Evolutionary conservation across 2,329 filamentous ascomycete species (phyloP).

Genomic region (Fusarium sp.): DNA sequence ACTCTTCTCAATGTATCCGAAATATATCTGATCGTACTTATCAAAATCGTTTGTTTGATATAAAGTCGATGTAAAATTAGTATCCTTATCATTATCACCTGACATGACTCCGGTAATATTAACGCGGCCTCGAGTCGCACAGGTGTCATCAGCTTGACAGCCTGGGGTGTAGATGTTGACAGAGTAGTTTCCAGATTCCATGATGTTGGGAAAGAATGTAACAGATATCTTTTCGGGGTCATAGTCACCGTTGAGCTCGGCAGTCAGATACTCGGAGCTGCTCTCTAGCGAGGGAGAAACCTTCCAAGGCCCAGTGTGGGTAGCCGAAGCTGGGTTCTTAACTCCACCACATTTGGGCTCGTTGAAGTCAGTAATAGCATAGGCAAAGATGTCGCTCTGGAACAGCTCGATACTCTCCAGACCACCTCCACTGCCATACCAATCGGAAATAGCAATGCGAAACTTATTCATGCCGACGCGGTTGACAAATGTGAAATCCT

Average conservation of each 20-base stretch:
- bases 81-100: conserved; percentile 53
- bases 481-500: conserved; percentile 94
- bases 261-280: conserved; percentile 79
- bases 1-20: conserved; percentile 82
- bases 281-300: conserved; percentile 74
- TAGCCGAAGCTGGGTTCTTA: conserved; percentile 70
- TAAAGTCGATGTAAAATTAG: conserved; percentile 68
- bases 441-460: conserved; percentile 84
- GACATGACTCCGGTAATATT: conserved; percentile 81
- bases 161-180: conserved; percentile 94
- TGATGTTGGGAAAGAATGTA: conserved; percentile 84
- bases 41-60: conserved; percentile 96
- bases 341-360: conserved; percentile 81
- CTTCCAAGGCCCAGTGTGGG: conserved; percentile 78
- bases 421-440: conserved; percentile 87
- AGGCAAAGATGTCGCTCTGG: conserved; percentile 84
- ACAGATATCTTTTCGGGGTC: conserved; percentile 72
- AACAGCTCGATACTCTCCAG: conserved; percentile 88
- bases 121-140: conserved; percentile 79
- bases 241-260: conserved; percentile 66
- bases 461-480: conserved; percentile 87
- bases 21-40: conserved; percentile 95
- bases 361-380: conserved; percentile 88
- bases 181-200: conserved; percentile 89
- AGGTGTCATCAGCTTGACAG: conserved; percentile 82